A percentile compares a stretch with the other conserved stretches of the same genome.
These are phyloP conservation scores for Dendrobium chrysotoxum DNA, from an alignment of 106 monocot species.

Conservation along the genomic window DNA sequence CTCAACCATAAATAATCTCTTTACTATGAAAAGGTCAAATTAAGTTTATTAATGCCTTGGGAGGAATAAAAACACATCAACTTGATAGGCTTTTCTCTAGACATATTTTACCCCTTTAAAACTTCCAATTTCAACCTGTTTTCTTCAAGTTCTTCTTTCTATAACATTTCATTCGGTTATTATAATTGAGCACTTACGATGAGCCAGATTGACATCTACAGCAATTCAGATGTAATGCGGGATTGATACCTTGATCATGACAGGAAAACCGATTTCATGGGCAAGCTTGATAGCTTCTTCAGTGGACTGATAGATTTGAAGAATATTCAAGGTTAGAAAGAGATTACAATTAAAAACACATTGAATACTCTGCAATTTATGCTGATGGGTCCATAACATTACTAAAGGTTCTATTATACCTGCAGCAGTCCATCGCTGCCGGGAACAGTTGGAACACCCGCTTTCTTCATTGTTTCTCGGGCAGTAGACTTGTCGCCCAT, in stretches of 20 bases:
- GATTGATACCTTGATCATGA: conserved; percentile 87
- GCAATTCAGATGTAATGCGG: not conserved
- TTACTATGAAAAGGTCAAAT: not conserved
- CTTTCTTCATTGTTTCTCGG: conserved; percentile 97
- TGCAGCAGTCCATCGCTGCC: conserved; percentile 88
- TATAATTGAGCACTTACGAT: not conserved
- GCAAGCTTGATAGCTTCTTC: conserved; percentile 83
- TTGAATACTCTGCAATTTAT: not conserved
- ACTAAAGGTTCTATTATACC: conserved; percentile 25
- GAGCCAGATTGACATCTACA: not conserved
- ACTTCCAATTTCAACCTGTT: not conserved
- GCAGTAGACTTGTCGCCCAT: conserved; percentile 98
- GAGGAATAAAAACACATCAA: not conserved
- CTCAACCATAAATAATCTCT: no score
- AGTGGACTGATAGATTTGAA: conserved; percentile 52
- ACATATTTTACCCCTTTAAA: not conserved
- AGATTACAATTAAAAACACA: not conserved
- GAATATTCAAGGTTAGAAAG: not conserved
- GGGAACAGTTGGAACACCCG: conserved; percentile 91
- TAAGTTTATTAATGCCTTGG: not conserved
- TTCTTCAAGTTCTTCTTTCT: not conserved
- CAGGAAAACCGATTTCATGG: conserved; percentile 74
- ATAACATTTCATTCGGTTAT: not conserved
- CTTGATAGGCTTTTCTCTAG: conserved; percentile 1
- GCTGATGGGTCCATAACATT: not conserved